Base-by-base conservation (phyloP, 768 basidiomycete species). In the Trichaptum fuscoviolaceum region DNA sequence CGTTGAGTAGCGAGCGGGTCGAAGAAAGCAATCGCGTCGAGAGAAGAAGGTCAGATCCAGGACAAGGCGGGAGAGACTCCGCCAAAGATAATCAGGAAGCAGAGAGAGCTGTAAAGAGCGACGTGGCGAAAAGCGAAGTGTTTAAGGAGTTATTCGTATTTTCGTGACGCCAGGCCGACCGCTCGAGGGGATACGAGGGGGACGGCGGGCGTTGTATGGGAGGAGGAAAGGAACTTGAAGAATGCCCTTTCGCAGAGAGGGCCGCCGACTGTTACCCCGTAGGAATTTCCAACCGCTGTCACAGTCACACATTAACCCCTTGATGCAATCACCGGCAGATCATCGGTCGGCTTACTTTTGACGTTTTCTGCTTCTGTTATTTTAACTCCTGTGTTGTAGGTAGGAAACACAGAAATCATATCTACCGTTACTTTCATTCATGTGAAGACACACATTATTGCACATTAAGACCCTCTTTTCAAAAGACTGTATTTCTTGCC, bases 281-380 rank as follows among this genome's bases (percentile, higher is more conserved):
- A 12, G 20, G 42, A 52, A 52, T 52, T 52, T 52, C 42, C 42
- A 52, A 52, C 42, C 42, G 42, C 12, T 52, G 42, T 52, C 42
- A 52, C 42, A 20, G 42, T 52, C 42, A 52, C 42, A 52, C 42
- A 52, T 52, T 20, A 20, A 52, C 42, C 42, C 42, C 42, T 52
- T 52, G 42, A 52, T 52, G 42, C 42, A 52, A 52, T 52, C 42
- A 52, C 42, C 42, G 42, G 42, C 42, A 52, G 42, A 52, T 52
- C 42, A 52, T 52, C 30, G 30, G 4, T 30, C 30, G 42, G 12
- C 42, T 12, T 52, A 12, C 42, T 6, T 12, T 20, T 20, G 42
- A 52, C 42, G 20, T 20, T 12, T 15, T 52, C 42, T 52, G 42
- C 15, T 52, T 52, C 42, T 52, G 15, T 52, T 3, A 3, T 30